Conservation (phyloP, 768 basidiomycete genomes). For the Tricholomella constricta region DNA sequence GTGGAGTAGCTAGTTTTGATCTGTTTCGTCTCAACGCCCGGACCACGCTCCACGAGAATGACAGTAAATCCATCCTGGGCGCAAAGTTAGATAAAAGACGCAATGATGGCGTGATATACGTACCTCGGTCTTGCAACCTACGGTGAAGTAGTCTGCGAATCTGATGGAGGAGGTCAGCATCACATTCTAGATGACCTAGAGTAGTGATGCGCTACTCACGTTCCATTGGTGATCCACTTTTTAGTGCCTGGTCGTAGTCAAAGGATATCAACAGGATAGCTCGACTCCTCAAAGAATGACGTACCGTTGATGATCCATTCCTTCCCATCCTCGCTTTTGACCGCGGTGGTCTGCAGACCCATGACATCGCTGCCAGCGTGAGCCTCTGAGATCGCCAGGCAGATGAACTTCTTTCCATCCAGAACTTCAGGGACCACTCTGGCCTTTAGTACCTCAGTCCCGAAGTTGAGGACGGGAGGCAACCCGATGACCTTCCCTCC, state of each 20-base stretch:
- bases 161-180: conserved; percentile 17
- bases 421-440: conserved; percentile 69
- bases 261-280: not conserved
- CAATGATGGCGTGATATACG: not conserved
- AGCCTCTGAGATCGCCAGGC: conserved; percentile 86
- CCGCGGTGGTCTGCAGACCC: conserved; percentile 77
- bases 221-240: conserved; percentile 87
- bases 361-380: conserved; percentile 86
- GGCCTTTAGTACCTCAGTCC: conserved; percentile 58
- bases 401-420: conserved; percentile 80
- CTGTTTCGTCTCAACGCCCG: conserved; percentile 75
- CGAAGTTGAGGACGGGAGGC: conserved; percentile 91
- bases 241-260: conserved; percentile 49
- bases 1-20: conserved; percentile 72
- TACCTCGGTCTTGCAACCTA: conserved; percentile 68
- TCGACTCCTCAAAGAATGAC: not conserved
- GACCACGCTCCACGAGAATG: conserved; percentile 33
- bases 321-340: conserved; percentile 80
- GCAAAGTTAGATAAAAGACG: not conserved
- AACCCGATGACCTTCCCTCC: conserved; percentile 84
- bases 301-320: conserved; percentile 78
- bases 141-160: conserved; percentile 67
- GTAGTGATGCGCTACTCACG: conserved; percentile 35
- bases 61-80: conserved; percentile 48
- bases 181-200: not conserved